These are phyloP conservation scores for Podaxis sp. DNA, from an alignment of 768 basidiomycete genomes.

Conservation along the genomic window DNA sequence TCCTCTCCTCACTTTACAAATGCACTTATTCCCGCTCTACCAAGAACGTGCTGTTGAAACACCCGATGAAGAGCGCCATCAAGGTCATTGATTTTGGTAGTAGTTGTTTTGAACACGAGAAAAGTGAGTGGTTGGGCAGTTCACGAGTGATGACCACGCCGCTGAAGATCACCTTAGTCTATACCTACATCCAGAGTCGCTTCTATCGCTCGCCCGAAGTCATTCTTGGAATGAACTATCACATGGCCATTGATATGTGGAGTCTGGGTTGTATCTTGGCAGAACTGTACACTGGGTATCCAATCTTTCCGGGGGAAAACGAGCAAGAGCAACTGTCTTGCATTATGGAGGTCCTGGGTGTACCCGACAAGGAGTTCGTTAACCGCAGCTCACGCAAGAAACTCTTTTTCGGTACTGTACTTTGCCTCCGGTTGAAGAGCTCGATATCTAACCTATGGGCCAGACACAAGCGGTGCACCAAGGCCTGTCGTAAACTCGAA, in stretches of 20 bases:
- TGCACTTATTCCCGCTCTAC: conserved; percentile 12
- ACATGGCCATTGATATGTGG: conserved; percentile 99
- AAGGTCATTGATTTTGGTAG: conserved; percentile 99
- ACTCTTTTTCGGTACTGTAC: conserved; percentile 86
- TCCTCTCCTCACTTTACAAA: neutral
- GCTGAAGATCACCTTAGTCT: conserved; percentile 55
- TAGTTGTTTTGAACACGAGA: conserved; percentile 97
- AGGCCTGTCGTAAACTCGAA: conserved; percentile 95
- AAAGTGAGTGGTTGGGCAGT: conserved; percentile 58
- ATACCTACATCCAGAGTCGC: conserved; percentile 98
- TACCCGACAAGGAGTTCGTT: conserved; percentile 93
- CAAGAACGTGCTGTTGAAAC: conserved; percentile 91
- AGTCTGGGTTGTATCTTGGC: conserved; percentile 97
- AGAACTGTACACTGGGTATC: conserved; percentile 95
- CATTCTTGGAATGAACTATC: conserved; percentile 98
- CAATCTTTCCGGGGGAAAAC: conserved; percentile 98
- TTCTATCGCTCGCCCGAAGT: conserved; percentile 99
- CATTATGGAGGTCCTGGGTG: conserved; percentile 98
- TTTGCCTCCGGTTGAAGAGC: neutral
- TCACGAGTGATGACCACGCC: conserved; percentile 4
- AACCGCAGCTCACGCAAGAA: conserved; percentile 93
- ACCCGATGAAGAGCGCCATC: conserved; percentile 94
- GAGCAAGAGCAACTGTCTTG: conserved; percentile 98
- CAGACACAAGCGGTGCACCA: conserved; percentile 92
- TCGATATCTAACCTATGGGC: conserved; percentile 14